Base-by-base conservation (phyloP, 495 filamentous ascomycete genomes). In the Penicillium steckii region DNA sequence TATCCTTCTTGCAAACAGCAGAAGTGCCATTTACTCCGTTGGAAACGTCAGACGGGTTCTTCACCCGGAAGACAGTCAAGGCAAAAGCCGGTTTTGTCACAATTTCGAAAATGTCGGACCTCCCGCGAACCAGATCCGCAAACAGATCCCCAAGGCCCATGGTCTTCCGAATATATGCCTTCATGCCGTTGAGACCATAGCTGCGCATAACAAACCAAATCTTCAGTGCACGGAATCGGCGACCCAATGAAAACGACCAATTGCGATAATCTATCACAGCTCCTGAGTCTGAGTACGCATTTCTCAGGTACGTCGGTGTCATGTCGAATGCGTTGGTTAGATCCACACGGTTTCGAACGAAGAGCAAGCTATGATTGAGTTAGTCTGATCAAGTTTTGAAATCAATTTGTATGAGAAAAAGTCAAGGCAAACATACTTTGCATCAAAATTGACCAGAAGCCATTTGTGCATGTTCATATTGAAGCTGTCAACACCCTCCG, bases 381-480 rank as follows among this genome's bases (percentile, higher is more conserved):
- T 40, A 22, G 44, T 4, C 12, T 44, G n/a, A 3, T 21, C 15
- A 9, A 24, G 22, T n/a, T n/a, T 12, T 15, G n/a, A 3, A 18
- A 18, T 37, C 6, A 2, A 7, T 8, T 8, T 18, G 21, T 19
- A 0, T 9, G 8, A 29, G 8, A 33, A 3, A 24, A 23, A 21
- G 12, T 8, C 29, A 3, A 8, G 23, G 23, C 45, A 21, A 38
- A 53, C 57, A 38, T 68, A 80, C 80, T 79, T 80, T 18, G 90
- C 90, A 71, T 98, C 94, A 61, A 98, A 97, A 71, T 95, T 96
- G 35, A 90, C 90, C 12, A 97, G 80, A 30, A 97, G 78, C 92
- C 94, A 97, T 75, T 98, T 98, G 75, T 97, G 94, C 87, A 97
- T 87, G 71, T 97, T 98, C 74, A 89, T 84, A 64, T 96, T 82